Evolutionary conservation across 2,329 filamentous ascomycete species (phyloP).

Genomic region (Malbranchea cinnamomea): DNA sequence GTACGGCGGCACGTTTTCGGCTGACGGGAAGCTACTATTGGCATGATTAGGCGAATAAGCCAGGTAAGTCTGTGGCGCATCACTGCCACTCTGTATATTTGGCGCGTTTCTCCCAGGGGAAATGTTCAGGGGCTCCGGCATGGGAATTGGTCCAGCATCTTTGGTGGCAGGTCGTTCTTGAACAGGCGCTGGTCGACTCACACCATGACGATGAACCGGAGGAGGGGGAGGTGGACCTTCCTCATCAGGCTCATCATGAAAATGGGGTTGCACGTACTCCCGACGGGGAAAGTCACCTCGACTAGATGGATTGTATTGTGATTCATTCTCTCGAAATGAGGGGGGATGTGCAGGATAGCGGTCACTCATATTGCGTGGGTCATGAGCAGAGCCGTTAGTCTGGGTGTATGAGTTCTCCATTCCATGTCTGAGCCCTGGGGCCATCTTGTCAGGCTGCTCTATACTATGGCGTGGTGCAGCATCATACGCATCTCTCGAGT

Average conservation of each 20-base stretch:
- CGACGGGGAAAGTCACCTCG: no score
- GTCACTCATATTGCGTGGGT: no score
- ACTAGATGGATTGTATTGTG: no score
- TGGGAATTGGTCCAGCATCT: constrained; percentile 9
- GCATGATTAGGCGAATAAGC: constrained; percentile 9
- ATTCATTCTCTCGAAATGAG: no score
- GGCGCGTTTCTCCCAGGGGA: constrained; percentile 8
- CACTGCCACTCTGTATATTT: no score
- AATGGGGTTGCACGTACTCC: constrained; percentile 8
- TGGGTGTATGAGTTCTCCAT: neutral
- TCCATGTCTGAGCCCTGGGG: no score
- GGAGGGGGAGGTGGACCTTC: constrained; percentile 18
- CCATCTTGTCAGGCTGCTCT: no score
- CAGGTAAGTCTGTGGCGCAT: constrained; percentile 8
- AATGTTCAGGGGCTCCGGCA: constrained; percentile 14
- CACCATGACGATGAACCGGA: constrained; percentile 17
- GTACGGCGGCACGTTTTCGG: constrained; percentile 10
- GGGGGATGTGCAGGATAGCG: no score
- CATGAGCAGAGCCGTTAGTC: no score
- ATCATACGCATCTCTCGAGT: no score
- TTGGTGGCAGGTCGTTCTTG: constrained; percentile 5
- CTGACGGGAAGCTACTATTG: constrained; percentile 4
- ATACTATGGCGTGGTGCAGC: no score
- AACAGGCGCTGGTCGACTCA: constrained; percentile 8
- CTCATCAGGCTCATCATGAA: constrained; percentile 13